Percentiles rank a stretch among this genome's conserved stretches.
Conservation (phyloP, 2,329 filamentous ascomycete genomes). For the Fusarium nanum region DNA sequence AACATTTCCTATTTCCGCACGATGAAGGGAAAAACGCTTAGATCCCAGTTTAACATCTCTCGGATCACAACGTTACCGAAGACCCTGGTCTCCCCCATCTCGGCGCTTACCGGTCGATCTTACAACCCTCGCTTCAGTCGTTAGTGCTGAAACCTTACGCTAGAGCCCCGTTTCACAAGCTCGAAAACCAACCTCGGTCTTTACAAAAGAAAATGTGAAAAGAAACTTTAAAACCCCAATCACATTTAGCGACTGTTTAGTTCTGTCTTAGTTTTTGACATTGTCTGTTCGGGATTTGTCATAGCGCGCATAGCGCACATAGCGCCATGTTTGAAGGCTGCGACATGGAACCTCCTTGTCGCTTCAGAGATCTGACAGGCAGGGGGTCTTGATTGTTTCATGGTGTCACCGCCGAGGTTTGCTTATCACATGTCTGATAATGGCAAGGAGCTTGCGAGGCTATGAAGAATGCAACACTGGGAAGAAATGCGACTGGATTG, state of each 20-base stretch:
- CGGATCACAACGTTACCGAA: neutral
- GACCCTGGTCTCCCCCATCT: neutral
- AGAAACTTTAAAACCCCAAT: neutral
- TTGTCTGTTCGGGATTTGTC: neutral
- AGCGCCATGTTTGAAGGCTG: neutral
- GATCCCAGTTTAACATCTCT: neutral
- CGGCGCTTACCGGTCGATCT: constrained; percentile 2
- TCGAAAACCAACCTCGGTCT: neutral
- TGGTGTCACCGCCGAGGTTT: neutral
- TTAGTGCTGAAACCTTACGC: neutral
- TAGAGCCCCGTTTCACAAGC: neutral
- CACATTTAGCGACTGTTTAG: neutral
- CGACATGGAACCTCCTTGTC: neutral
- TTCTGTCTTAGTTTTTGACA: neutral
- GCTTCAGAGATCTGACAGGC: neutral
- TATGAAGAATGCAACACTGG: neutral
- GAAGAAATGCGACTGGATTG: neutral
- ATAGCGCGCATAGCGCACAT: neutral
- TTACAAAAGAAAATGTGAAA: neutral
- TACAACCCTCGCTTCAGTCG: neutral
- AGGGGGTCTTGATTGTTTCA: neutral
- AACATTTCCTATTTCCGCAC: neutral
- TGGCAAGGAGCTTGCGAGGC: neutral
- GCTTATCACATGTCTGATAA: neutral
- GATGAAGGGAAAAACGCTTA: neutral